Evolutionary conservation across 768 basidiomycete species (phyloP), one percentile per base, ranked within the genome.

Genomic region (Lactarius hengduanensis): DNA sequence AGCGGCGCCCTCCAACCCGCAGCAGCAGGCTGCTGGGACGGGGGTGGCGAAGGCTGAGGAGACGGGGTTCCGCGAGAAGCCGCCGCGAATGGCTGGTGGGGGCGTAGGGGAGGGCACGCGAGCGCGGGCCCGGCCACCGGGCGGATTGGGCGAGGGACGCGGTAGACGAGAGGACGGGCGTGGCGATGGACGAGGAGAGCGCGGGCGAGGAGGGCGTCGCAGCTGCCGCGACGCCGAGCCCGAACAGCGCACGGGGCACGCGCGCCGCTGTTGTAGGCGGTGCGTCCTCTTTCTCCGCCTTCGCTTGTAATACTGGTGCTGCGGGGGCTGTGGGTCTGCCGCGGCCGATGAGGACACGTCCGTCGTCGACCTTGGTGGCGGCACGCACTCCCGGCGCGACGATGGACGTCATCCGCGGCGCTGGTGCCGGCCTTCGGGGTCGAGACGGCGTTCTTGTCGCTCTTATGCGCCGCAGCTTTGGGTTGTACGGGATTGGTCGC

Each of bases 91-190:
- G 36, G 36, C 36, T 3, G 11, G 68, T 59, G n/a, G 76, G 65
- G 13, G 70, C 54, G 32, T 8, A 3, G 54, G 28, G 6, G 54
- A 6, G 9, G 54, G 34, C 41, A 68, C 69, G 38, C 71, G 66
- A 30, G 73, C 41, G 22, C 41, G 62, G 41, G 76, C 68, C 36
- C 71, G 65, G 22, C 73, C 36, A 16, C 54, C 59, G 38, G 77
- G 63, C 56, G 83, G 82, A n/a, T 10, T 86, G 81, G 8, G 87
- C 89, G 26, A 92, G 82, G 3, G 90, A 91, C 5, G 89, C 91
- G 1, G 90, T 91, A 0, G 88, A 86, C 4, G 90, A 90, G 3
- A 92, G 76, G 71, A 83, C 86, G 0, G 91, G 91, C 3, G 80
- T 82, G 15, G 91, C 91, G 68, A 87, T 84, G 0, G 89, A 91